Conservation (phyloP, 2,329 filamentous ascomycete genomes). For the Colletotrichum noveboracense region DNA sequence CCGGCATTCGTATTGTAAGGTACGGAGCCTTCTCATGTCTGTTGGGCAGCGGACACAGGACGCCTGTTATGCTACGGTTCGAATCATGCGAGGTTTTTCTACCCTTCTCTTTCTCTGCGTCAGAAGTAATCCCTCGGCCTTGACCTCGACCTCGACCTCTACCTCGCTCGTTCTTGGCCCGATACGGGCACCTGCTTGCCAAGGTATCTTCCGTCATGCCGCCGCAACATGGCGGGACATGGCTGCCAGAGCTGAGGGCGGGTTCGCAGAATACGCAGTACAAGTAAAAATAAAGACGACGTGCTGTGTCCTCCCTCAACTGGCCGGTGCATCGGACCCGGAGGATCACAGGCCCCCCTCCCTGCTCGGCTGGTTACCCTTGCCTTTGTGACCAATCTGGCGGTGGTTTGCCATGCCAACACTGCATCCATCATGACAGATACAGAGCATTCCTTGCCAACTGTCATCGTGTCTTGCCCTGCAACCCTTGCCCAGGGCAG, state of each 20-base stretch:
- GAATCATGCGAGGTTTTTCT: background rate
- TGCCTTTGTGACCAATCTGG: background rate
- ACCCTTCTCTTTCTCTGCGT: background rate
- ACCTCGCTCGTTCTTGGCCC: background rate
- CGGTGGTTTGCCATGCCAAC: background rate
- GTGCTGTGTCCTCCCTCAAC: background rate
- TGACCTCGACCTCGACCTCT: too few relatives aligned
- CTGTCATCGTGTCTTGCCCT: background rate
- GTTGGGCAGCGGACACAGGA: background rate
- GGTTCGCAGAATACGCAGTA: background rate
- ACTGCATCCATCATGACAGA: background rate
- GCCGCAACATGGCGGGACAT: background rate
- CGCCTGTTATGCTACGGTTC: background rate
- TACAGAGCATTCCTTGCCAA: background rate
- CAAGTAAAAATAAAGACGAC: too few relatives aligned
- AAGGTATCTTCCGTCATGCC: background rate
- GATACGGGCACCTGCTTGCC: background rate
- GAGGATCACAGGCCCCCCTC: background rate
- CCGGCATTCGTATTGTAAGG: background rate
- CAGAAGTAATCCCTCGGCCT: background rate
- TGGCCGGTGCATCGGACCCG: background rate
- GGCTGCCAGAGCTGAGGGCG: background rate
- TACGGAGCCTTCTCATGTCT: background rate
- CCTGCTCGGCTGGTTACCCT: background rate
- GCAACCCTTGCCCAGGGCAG: background rate